Evolutionary conservation across 495 filamentous ascomycete species (phyloP).

Genomic region (Talaromyces borbonicus): DNA sequence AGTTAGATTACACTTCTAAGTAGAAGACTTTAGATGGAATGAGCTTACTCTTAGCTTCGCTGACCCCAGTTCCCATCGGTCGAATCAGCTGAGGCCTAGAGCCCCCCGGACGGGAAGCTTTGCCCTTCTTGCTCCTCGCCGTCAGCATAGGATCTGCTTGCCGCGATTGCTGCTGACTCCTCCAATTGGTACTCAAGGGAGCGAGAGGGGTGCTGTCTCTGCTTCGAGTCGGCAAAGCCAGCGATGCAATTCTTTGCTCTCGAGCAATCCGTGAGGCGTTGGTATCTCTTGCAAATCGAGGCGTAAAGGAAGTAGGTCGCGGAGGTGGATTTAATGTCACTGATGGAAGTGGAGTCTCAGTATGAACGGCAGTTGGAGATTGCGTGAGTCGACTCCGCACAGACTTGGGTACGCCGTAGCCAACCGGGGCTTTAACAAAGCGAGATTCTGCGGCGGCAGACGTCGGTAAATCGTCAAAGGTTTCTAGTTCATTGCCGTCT

Average conservation of each 20-base stretch:
- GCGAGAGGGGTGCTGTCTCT: constrained; percentile 47
- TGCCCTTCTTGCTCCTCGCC: constrained; percentile 46
- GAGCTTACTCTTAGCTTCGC: constrained; percentile 59
- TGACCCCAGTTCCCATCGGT: constrained; percentile 49
- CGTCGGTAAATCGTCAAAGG: constrained; percentile 90
- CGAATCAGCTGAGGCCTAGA: constrained; percentile 65
- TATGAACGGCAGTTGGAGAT: constrained; percentile 28
- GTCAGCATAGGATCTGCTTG: constrained; percentile 28
- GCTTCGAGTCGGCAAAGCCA: constrained; percentile 23
- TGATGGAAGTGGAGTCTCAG: constrained; percentile 44
- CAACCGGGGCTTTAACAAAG: constrained; percentile 70
- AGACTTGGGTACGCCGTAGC: constrained; percentile 56
- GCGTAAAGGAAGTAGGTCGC: constrained; percentile 45
- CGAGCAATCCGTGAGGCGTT: constrained; percentile 81
- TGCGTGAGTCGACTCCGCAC: constrained; percentile 52
- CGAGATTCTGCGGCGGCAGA: constrained; percentile 70
- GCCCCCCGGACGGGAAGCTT: constrained; percentile 38
- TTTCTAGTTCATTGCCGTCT: constrained; percentile 83
- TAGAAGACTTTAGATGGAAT: neutral
- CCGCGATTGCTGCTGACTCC: constrained; percentile 57
- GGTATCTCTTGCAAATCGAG: constrained; percentile 89
- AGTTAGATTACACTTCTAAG: constrained; percentile 5
- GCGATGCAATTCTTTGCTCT: constrained; percentile 64
- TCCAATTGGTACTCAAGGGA: constrained; percentile 67
- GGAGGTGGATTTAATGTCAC: constrained; percentile 36